These are phyloP conservation scores for Cyclotella choctawhatcheeana DNA, from an alignment of 108 stramenopile species.

Conservation along the genomic window DNA sequence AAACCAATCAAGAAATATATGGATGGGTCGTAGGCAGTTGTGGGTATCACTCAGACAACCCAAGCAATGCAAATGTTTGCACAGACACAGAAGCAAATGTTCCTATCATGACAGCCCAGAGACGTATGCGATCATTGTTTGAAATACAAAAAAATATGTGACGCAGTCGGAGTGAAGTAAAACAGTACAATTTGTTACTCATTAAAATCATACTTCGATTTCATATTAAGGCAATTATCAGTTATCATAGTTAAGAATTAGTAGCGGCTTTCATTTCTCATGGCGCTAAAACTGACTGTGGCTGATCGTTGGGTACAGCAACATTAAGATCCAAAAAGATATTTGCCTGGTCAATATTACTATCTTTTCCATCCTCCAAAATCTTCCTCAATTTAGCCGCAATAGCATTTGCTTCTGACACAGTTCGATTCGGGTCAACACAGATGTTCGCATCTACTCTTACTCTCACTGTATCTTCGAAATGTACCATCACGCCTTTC, in stretches of 20 bases:
- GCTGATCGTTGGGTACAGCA: not conserved
- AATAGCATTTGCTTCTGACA: constrained; percentile 41
- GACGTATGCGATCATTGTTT: constrained; percentile 22
- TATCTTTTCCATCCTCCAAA: constrained; percentile 35
- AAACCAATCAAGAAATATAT: no score
- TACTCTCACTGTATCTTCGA: constrained; percentile 51
- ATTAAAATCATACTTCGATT: no score
- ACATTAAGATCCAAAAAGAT: constrained; percentile 65
- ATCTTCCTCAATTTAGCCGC: constrained; percentile 44
- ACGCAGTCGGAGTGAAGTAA: not conserved
- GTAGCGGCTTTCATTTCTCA: not conserved
- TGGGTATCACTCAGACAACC: constrained; percentile 4
- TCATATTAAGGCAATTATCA: no score
- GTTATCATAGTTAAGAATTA: not conserved
- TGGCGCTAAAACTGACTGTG: not conserved
- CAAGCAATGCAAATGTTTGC: not conserved
- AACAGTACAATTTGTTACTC: not conserved
- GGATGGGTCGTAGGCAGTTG: constrained; percentile 69
- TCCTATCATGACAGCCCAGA: no score
- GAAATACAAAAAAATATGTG: constrained; percentile 15
- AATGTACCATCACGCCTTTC: constrained; percentile 60
- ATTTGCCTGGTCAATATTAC: constrained; percentile 55
- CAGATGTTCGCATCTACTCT: constrained; percentile 60
- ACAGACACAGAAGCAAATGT: no score
- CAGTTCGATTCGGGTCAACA: constrained; percentile 42